Percentiles rank a stretch among this genome's conserved stretches.
These are phyloP conservation scores for Corynespora cassiicola DNA, from an alignment of 2,329 filamentous ascomycete genomes.

Conservation along the genomic window DNA sequence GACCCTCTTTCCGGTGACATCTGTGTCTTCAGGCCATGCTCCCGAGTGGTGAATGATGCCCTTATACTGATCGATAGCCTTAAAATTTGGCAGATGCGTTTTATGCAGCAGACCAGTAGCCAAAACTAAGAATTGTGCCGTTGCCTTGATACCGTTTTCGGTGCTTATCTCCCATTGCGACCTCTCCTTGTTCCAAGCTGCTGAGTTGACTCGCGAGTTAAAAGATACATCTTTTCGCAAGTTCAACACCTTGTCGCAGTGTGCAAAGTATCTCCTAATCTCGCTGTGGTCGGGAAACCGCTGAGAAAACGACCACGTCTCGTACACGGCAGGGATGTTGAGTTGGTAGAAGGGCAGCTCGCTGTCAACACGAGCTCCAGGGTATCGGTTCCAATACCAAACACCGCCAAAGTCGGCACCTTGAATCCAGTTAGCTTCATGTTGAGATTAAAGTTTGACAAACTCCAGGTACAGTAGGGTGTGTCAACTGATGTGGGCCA, in stretches of 20 bases:
- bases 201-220: conserved; percentile 50
- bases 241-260: conserved; percentile 25
- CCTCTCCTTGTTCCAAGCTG: conserved; percentile 46
- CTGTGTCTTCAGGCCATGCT: conserved; percentile 43
- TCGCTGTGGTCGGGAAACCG: conserved; percentile 33
- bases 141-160: conserved; percentile 50
- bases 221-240: conserved; percentile 44
- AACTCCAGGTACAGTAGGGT: too few species aligned
- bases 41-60: conserved; percentile 29
- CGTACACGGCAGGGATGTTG: conserved; percentile 33
- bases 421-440: too few species aligned
- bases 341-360: conserved; percentile 40
- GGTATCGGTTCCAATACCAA: conserved; percentile 40
- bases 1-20: conserved; percentile 27
- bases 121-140: conserved; percentile 49
- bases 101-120: conserved; percentile 25
- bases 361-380: conserved; percentile 37
- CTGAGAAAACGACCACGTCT: conserved; percentile 27
- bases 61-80: conserved; percentile 20
- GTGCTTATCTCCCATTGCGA: conserved; percentile 55
- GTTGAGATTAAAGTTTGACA: too few species aligned
- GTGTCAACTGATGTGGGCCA: too few species aligned
- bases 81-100: conserved; percentile 23
- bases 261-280: conserved; percentile 30
- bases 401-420: conserved; percentile 25